Evolutionary conservation across 2,329 filamentous ascomycete species (phyloP), one percentile per base, ranked within the genome.

Genomic region (Fusarium protoensiforme): DNA sequence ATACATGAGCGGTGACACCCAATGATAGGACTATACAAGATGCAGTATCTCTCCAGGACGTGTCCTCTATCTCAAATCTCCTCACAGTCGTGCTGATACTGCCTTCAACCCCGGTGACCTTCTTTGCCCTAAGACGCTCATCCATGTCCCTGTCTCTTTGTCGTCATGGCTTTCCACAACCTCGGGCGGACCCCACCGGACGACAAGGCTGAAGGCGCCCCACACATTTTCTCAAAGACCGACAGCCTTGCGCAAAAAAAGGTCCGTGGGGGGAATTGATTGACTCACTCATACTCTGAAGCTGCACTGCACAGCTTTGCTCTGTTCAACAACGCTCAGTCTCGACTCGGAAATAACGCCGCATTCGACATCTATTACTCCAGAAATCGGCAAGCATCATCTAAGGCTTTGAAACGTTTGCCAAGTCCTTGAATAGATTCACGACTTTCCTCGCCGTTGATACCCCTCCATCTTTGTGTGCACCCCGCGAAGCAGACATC

Each of bases 241-340:
- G 64, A 71, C 64, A 78, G 76, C 76, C 76, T 78, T 69, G 76
- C 73, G 68, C 66, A 77, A 77, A 78, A 78, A 78, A 78, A 68
- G 67, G 65, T 72, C 70, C 69, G 67, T 66, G 56, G 51, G 65
- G 66, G 67, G 64, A 71, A 68, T 64, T 63, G 74, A 65, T 75
- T 78, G 76, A 78, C 73, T 78, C 76, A 78, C 69, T 57, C 62
- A 33, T 43, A 58, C 73, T 71, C 66, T 56, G 38, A 64, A 68
- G 61, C 62, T 60, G 51, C 53, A 69, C 59, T 33, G 4, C 36
- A 56, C 65, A 31, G 29, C 56, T 72, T 69, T 24, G 43, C 64
- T 61, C 53, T 69, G 61, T 51, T 59, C 54, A 29, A 60, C 68
- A 51, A 72, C 68, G 7, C 24, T 56, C 58, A 56, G 11, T 38